Evolutionary conservation across 345 rosid genomes (phyloP).

Genomic region (Mallotus nudiflorus): DNA sequence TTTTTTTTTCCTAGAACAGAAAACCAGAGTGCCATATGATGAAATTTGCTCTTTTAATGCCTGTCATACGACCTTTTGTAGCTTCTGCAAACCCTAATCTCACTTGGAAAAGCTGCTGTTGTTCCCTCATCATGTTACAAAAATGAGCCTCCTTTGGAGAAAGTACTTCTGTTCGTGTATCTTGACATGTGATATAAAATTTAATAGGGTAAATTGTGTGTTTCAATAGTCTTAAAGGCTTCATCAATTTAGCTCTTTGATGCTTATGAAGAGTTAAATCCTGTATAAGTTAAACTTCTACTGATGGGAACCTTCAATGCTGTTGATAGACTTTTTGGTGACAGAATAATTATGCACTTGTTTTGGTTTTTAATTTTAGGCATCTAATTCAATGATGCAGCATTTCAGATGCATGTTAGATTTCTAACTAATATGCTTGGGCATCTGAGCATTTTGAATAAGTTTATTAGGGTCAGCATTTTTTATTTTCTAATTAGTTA

Average conservation of each 20-base stretch:
- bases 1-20: not conserved
- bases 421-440: no score
- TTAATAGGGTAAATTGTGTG: not conserved
- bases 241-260: not conserved
- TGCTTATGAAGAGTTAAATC: not conserved
- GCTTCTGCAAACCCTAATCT: not conserved
- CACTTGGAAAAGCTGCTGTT: not conserved
- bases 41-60: not conserved
- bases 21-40: not conserved
- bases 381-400: no score
- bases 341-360: no score
- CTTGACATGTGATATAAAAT: not conserved
- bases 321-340: not conserved
- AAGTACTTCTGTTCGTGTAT: not conserved
- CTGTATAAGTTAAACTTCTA: not conserved
- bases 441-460: no score
- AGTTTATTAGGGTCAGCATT: no score
- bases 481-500: no score
- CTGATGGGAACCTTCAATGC: not conserved
- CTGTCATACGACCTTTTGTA: not conserved
- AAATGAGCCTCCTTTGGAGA: not conserved
- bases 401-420: no score
- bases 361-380: no score
- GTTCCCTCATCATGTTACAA: not conserved
- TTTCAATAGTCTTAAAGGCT: not conserved